These are phyloP conservation scores for Quercus engelmannii DNA, from an alignment of 306 rosid species.

Conservation along the genomic window DNA sequence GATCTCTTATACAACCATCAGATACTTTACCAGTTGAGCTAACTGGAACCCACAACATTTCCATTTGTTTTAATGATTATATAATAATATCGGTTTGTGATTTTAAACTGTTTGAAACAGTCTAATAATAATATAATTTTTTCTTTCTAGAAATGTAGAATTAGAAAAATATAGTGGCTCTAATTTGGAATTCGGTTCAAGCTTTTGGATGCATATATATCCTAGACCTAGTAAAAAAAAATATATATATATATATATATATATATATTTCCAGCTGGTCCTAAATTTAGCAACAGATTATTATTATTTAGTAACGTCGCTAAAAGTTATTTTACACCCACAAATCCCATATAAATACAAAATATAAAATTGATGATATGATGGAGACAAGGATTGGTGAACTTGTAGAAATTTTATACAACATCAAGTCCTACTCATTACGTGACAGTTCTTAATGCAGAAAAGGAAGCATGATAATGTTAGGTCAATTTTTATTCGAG, in stretches of 20 bases:
- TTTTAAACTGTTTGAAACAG: background rate
- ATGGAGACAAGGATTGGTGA: background rate
- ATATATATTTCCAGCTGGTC: background rate
- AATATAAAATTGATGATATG: background rate
- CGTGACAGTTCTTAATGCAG: no score
- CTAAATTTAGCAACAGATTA: background rate
- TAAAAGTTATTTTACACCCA: background rate
- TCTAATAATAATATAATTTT: background rate
- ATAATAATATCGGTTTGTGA: background rate
- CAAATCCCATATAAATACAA: background rate
- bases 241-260: background rate
- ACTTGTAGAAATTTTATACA: background rate
- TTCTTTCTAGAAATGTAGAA: background rate
- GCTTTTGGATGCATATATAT: background rate
- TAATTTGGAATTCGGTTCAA: background rate
- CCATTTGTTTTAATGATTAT: background rate
- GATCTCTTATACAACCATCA: no score
- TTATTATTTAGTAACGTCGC: background rate
- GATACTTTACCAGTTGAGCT: no score
- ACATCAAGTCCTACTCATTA: no score
- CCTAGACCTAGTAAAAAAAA: background rate
- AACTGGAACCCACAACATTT: background rate
- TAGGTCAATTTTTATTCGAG: no score
- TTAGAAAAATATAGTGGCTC: background rate
- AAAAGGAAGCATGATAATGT: no score